A percentile compares a stretch with the other conserved stretches of the same genome.
Conservation (phyloP, 2,329 filamentous ascomycete genomes). For the Beauveria caledonica region DNA sequence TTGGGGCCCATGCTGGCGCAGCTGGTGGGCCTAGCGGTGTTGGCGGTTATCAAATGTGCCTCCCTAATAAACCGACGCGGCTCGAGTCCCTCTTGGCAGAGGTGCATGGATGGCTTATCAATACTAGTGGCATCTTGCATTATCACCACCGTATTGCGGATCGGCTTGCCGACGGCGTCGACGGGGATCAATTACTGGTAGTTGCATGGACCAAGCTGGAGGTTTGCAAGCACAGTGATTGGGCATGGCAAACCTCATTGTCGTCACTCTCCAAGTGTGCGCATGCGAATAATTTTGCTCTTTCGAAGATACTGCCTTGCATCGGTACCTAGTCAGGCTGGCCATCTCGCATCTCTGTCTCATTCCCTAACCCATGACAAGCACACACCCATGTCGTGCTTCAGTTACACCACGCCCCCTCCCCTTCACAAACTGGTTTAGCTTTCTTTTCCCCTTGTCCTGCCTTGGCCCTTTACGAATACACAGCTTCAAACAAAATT, state of each 20-base stretch:
- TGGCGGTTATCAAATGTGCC: background rate
- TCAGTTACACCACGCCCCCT: conserved; percentile 1
- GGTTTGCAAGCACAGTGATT: background rate
- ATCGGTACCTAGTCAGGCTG: background rate
- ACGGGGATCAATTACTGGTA: too few species aligned
- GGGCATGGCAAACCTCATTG: background rate
- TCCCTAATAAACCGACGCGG: too few species aligned
- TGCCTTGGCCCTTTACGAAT: background rate
- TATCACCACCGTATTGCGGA: background rate
- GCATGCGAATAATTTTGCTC: too few species aligned
- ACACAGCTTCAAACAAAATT: conserved; percentile 6
- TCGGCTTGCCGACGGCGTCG: too few species aligned
- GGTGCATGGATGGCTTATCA: background rate
- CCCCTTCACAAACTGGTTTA: background rate
- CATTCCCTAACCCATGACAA: conserved; percentile 5
- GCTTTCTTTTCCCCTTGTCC: background rate
- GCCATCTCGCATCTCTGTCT: background rate
- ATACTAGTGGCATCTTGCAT: background rate
- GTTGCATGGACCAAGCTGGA: too few species aligned
- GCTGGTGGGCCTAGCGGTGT: background rate
- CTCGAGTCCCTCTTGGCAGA: too few species aligned
- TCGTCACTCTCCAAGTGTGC: background rate
- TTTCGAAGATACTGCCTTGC: background rate
- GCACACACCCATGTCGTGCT: background rate
- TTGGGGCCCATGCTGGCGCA: background rate